phyloP scores from a whole-genome alignment of 169 alveolate genomes.

The Cyclospora cayetanensis region DNA sequence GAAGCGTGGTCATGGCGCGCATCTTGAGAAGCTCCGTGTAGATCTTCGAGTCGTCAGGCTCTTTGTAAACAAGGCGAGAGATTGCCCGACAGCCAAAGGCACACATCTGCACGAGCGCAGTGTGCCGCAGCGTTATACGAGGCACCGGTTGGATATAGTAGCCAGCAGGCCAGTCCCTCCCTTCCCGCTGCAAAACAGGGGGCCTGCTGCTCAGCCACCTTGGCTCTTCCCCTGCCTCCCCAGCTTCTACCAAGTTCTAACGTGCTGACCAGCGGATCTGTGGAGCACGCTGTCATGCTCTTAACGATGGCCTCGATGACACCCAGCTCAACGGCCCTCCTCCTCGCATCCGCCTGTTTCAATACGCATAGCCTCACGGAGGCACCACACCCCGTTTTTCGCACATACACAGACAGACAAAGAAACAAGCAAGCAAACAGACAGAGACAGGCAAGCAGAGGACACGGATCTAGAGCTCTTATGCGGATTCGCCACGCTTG shows the following conservation, averaged over 20 bases:
- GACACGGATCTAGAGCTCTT: not conserved
- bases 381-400: too few relatives aligned
- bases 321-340: constrained; percentile 56
- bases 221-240: too few relatives aligned
- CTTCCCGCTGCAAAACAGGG: too few relatives aligned
- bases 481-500: not conserved
- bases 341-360: constrained; percentile 53
- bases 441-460: not conserved
- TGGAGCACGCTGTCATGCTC: constrained; percentile 65
- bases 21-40: constrained; percentile 50
- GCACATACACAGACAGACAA: not conserved
- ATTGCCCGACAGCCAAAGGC: constrained; percentile 62
- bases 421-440: not conserved
- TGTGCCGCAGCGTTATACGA: not conserved
- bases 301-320: constrained; percentile 69
- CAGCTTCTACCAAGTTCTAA: too few relatives aligned
- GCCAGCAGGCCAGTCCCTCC: too few relatives aligned
- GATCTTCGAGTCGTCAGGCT: constrained; percentile 58
- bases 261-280: constrained; percentile 51
- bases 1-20: constrained; percentile 66
- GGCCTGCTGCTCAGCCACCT: too few relatives aligned
- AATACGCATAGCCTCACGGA: too few relatives aligned
- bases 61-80: constrained; percentile 64
- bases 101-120: constrained; percentile 39
- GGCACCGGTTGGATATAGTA: too few relatives aligned